These are phyloP conservation scores for Herpetomonas muscarum DNA, from an alignment of 208 protist species.

Conservation along the genomic window DNA sequence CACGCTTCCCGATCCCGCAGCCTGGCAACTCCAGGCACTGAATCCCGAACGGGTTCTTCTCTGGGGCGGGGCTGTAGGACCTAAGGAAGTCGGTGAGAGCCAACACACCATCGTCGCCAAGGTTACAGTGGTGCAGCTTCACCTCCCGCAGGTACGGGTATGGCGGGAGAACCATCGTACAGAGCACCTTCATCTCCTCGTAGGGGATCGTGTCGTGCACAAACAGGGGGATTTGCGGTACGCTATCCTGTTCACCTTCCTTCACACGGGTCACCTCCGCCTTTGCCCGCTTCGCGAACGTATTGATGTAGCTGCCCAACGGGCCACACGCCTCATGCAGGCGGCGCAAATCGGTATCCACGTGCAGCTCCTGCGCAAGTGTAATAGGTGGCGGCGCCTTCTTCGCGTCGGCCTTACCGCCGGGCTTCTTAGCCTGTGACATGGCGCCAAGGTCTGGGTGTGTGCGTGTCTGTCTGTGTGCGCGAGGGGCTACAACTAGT, in stretches of 20 bases:
- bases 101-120: constrained; percentile 83
- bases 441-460: neutral
- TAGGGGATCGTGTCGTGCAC: constrained; percentile 44
- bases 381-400: constrained; percentile 43
- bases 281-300: constrained; percentile 71
- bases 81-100: constrained; percentile 71
- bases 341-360: constrained; percentile 68
- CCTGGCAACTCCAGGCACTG: constrained; percentile 74
- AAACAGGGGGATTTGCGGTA: constrained; percentile 78
- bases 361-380: constrained; percentile 60
- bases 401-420: constrained; percentile 27
- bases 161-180: constrained; percentile 42
- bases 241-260: constrained; percentile 67
- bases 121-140: constrained; percentile 58
- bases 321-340: constrained; percentile 46
- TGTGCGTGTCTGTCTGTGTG: too few species aligned
- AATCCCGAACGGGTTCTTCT: constrained; percentile 81
- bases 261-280: constrained; percentile 66
- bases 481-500: too few species aligned
- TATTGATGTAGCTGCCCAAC: constrained; percentile 47
- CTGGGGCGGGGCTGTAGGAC: constrained; percentile 55
- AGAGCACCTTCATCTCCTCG: constrained; percentile 41
- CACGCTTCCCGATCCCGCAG: constrained; percentile 58
- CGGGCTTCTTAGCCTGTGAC: constrained; percentile 18
- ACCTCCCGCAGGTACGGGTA: constrained; percentile 79